These are phyloP conservation scores for Pseudonitzschia multiseries DNA, from an alignment of 108 stramenopile species.

Conservation along the genomic window DNA sequence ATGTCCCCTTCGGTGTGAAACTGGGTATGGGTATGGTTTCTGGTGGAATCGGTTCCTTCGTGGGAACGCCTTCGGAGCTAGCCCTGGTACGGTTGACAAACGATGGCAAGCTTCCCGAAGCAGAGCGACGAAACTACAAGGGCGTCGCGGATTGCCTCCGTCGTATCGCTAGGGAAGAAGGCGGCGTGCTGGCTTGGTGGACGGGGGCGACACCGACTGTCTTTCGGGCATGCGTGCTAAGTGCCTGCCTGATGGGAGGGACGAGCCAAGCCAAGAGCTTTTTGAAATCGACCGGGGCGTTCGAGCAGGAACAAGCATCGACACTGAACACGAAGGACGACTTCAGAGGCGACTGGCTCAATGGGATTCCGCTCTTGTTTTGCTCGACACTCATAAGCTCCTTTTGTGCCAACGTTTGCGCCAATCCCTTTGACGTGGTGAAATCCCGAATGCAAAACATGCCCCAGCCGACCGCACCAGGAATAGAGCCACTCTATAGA, in stretches of 20 bases:
- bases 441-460: slow-evolving; percentile 65
- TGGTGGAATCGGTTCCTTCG: slow-evolving; percentile 74
- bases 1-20: slow-evolving; percentile 50
- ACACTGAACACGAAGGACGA: not conserved
- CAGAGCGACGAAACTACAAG: slow-evolving; percentile 60
- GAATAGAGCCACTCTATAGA: slow-evolving; percentile 34
- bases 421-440: slow-evolving; percentile 74
- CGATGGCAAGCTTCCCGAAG: slow-evolving; percentile 63
- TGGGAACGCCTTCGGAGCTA: slow-evolving; percentile 69
- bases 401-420: slow-evolving; percentile 60
- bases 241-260: slow-evolving; percentile 59
- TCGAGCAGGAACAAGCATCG: slow-evolving; percentile 24
- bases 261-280: slow-evolving; percentile 57
- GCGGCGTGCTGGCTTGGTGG: slow-evolving; percentile 45
- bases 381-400: slow-evolving; percentile 58
- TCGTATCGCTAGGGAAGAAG: slow-evolving; percentile 61
- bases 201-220: slow-evolving; percentile 67
- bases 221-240: slow-evolving; percentile 54
- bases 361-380: slow-evolving; percentile 61
- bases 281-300: slow-evolving; percentile 46
- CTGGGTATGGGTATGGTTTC: slow-evolving; percentile 61
- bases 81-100: slow-evolving; percentile 69
- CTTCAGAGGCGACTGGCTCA: slow-evolving; percentile 36
- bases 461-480: slow-evolving; percentile 15
- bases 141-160: slow-evolving; percentile 58